Evolutionary conservation across 1,139 yeast species (phyloP).

Genomic region (Petasospora rhodanensis): DNA sequence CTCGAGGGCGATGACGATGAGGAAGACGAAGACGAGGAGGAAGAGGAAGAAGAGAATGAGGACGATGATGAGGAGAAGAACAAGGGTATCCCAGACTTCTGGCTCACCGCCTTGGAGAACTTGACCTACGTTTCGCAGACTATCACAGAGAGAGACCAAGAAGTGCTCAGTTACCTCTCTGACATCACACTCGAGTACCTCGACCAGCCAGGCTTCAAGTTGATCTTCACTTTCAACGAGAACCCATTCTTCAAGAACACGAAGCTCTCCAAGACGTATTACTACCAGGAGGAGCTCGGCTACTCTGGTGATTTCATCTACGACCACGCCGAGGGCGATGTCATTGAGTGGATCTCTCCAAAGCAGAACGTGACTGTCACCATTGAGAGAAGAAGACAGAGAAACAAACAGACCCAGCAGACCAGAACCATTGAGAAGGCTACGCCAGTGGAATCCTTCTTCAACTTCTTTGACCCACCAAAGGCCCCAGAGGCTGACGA

Average conservation of each 20-base stretch:
- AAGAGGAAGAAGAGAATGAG: constrained; percentile 44
- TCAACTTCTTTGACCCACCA: constrained; percentile 95
- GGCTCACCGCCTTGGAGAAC: constrained; percentile 95
- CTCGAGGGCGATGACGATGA: constrained; percentile 34
- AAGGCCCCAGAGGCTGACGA: constrained; percentile 57
- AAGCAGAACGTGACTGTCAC: constrained; percentile 80
- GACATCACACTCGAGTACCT: constrained; percentile 82
- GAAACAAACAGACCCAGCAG: constrained; percentile 96
- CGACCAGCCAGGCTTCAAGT: constrained; percentile 79
- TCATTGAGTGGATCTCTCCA: constrained; percentile 78
- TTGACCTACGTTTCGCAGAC: constrained; percentile 77
- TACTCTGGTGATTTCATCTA: constrained; percentile 95
- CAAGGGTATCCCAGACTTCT: constrained; percentile 87
- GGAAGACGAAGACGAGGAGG: constrained; percentile 40
- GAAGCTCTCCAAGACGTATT: constrained; percentile 76
- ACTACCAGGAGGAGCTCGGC: constrained; percentile 91
- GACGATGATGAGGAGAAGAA: constrained; percentile 42
- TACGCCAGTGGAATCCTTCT: constrained; percentile 89
- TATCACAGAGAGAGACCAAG: constrained; percentile 87
- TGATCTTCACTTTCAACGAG: constrained; percentile 73
- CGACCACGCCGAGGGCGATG: constrained; percentile 93
- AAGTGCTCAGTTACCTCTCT: constrained; percentile 62
- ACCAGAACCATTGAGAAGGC: constrained; percentile 94
- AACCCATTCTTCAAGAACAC: constrained; percentile 78
- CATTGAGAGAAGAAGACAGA: constrained; percentile 93